A percentile compares a stretch with the other conserved stretches of the same genome.
Evolutionary conservation across 129 eudicot species (phyloP).

Genomic region (Escallonia herrerae): DNA sequence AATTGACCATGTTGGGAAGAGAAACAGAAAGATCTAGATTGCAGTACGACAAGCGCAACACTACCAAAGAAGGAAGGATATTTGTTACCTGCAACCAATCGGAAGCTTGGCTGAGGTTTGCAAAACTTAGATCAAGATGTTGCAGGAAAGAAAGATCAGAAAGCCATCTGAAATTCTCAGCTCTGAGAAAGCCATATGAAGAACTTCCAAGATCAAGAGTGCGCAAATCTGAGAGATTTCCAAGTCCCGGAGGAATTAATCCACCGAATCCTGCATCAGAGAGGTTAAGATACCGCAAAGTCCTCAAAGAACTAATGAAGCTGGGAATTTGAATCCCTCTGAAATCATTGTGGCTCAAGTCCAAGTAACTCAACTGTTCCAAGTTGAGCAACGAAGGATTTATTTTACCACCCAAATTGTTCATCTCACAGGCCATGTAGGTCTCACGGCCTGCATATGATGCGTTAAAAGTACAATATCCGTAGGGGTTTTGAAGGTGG

Average conservation of each 20-base stretch:
- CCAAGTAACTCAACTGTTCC: constrained; percentile 25
- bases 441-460: background rate
- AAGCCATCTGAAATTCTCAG: constrained; percentile 30
- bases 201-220: background rate
- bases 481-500: constrained; percentile 31
- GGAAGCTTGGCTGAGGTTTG: constrained; percentile 18
- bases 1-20: too few relatives aligned
- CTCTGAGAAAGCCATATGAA: background rate
- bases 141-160: constrained; percentile 25
- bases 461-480: too few relatives aligned
- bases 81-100: constrained; percentile 34
- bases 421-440: background rate
- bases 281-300: constrained; percentile 10
- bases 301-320: constrained; percentile 15
- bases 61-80: constrained; percentile 32
- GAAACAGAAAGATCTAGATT: constrained; percentile 1
- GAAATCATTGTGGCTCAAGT: constrained; percentile 33
- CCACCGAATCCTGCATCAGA: constrained; percentile 21
- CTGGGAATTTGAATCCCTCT: constrained; percentile 14
- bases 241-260: constrained; percentile 28
- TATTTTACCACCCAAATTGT: constrained; percentile 22
- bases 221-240: constrained; percentile 19
- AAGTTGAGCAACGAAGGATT: constrained; percentile 33
- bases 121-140: constrained; percentile 31
- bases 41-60: constrained; percentile 28